A percentile compares a stretch with the other conserved stretches of the same genome.
phyloP scores from a whole-genome alignment of 2,329 filamentous ascomycete species.

The Exophiala spinifera region DNA sequence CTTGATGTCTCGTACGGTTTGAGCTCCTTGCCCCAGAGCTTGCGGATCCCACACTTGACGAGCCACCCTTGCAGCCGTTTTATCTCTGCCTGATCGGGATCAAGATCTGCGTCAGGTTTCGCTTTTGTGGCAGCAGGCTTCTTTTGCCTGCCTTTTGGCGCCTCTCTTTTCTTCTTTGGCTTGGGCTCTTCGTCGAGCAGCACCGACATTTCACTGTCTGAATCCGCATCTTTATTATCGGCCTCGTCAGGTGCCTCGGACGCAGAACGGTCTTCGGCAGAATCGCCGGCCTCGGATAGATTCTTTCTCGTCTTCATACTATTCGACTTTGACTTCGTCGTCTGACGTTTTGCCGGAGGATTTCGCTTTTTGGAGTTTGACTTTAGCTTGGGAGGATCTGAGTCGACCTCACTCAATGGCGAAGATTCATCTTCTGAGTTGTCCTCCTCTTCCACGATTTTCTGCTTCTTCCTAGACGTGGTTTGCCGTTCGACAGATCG shows the following conservation, averaged over 20 bases:
- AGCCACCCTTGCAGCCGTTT: conserved; percentile 86
- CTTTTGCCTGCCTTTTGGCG: conserved; percentile 34
- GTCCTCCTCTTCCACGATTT: conserved; percentile 8
- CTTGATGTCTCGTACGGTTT: conserved; percentile 69
- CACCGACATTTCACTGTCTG: conserved; percentile 66
- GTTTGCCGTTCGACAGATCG: conserved; percentile 13
- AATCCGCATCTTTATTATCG: conserved; percentile 36
- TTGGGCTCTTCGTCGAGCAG: conserved; percentile 73
- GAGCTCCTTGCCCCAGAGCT: conserved; percentile 85
- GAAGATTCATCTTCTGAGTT: conserved; percentile 24
- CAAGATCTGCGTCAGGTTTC: conserved; percentile 46
- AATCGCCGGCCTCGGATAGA: conserved; percentile 11
- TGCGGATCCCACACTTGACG: conserved; percentile 84
- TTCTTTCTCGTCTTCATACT: conserved; percentile 19
- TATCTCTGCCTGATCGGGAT: conserved; percentile 72
- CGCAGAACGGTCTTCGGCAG: not conserved
- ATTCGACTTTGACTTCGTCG: conserved; percentile 25
- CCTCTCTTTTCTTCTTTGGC: conserved; percentile 50
- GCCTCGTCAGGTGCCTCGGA: not conserved
- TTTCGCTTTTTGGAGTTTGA: conserved; percentile 12
- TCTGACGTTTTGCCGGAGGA: not conserved
- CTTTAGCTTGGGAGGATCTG: conserved; percentile 8
- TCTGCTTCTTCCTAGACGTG: conserved; percentile 21
- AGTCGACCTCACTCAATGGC: conserved; percentile 12
- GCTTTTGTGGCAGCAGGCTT: conserved; percentile 33